A percentile compares a stretch with the other conserved stretches of the same genome.
Evolutionary conservation across 345 rosid genomes (phyloP).

Genomic region (Psidium friedrichsthalianum): DNA sequence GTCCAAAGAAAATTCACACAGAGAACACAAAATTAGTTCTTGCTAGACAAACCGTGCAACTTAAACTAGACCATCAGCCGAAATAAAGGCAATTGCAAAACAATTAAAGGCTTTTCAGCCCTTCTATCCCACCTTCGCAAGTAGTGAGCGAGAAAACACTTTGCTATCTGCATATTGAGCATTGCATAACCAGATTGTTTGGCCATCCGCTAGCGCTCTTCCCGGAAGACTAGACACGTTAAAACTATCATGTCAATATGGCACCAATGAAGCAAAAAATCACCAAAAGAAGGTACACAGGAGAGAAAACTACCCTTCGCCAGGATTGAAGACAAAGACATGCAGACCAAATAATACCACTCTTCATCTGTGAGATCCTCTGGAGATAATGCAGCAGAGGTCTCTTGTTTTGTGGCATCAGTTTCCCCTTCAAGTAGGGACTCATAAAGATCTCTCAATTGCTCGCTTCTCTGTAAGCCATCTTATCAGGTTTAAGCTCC

Average conservation of each 20-base stretch:
- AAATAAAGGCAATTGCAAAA: background rate
- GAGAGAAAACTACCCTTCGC: constrained; percentile 52
- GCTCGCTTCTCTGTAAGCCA: constrained; percentile 76
- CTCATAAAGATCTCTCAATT: constrained; percentile 58
- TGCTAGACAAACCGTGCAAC: background rate
- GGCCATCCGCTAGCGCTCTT: constrained; percentile 44
- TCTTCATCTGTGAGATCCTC: constrained; percentile 89
- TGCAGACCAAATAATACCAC: constrained; percentile 98
- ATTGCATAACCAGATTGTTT: constrained; percentile 78
- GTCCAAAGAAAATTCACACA: background rate
- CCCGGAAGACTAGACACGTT: constrained; percentile 60
- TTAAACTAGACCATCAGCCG: background rate
- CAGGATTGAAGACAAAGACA: constrained; percentile 83
- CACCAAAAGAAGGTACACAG: background rate
- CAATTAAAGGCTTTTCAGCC: background rate
- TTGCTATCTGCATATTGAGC: constrained; percentile 72
- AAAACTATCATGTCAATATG: background rate
- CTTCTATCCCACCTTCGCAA: constrained; percentile 60
- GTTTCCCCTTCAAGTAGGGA: constrained; percentile 51
- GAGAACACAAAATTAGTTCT: background rate
- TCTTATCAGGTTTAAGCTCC: constrained; percentile 46
- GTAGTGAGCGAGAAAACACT: constrained; percentile 79
- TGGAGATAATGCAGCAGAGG: constrained; percentile 61
- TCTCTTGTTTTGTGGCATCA: constrained; percentile 26
- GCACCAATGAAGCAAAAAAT: background rate